phyloP scores from a whole-genome alignment of 164 flowering plant genomes.

The Tinospora cordifolia region DNA sequence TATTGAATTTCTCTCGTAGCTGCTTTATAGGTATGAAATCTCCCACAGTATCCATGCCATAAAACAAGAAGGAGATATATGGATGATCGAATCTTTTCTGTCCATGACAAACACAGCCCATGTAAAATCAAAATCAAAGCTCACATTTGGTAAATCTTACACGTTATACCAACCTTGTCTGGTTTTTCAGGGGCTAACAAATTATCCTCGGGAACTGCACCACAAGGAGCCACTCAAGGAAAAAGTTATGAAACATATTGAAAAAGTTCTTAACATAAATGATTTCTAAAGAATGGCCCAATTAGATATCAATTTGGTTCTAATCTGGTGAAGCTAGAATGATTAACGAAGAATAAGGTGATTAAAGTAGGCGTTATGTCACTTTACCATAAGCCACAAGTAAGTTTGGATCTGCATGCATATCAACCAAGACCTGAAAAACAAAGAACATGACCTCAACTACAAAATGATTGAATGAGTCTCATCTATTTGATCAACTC shows the following conservation, averaged over 20 bases:
- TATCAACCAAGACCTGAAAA: slow-evolving; percentile 85
- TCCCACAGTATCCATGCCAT: slow-evolving; percentile 77
- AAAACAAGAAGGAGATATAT: slow-evolving; percentile 73
- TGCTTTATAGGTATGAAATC: slow-evolving; percentile 89
- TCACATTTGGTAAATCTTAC: not conserved
- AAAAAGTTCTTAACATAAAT: not conserved
- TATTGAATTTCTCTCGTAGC: slow-evolving; percentile 77
- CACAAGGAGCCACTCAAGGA: slow-evolving; percentile 1
- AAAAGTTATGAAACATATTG: not conserved
- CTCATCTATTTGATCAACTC: not conserved
- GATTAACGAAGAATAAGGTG: not conserved
- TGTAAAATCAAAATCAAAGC: not conserved
- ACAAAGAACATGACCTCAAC: slow-evolving; percentile 5
- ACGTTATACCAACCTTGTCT: slow-evolving; percentile 48
- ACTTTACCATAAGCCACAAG: slow-evolving; percentile 80
- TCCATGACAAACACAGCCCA: slow-evolving; percentile 11
- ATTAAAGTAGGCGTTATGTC: not conserved
- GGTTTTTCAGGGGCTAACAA: slow-evolving; percentile 55
- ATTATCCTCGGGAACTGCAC: slow-evolving; percentile 90
- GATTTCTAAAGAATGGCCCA: not conserved
- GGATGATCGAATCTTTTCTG: slow-evolving; percentile 93
- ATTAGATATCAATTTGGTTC: not conserved
- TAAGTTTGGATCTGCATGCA: slow-evolving; percentile 64
- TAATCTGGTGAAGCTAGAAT: not conserved
- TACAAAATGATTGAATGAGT: not conserved